phyloP scores from a whole-genome alignment of 208 protist genomes.

The Angomonas ambiguus region DNA sequence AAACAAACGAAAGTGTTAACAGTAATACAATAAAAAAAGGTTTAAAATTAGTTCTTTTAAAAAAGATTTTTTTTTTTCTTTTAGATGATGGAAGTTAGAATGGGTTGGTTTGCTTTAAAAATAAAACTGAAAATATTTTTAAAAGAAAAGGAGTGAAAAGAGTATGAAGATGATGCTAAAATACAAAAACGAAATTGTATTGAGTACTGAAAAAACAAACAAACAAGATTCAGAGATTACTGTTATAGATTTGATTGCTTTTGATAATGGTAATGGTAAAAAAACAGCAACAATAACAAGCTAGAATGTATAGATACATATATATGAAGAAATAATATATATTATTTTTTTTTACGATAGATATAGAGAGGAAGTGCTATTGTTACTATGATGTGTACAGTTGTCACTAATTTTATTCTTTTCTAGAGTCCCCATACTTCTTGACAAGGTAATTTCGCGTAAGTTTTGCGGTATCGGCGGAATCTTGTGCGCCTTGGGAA shows the following conservation, averaged over 20 bases:
- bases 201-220: too few species aligned
- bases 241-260: background rate
- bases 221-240: too few species aligned
- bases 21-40: constrained; percentile 6
- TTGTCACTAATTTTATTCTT: background rate
- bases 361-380: background rate
- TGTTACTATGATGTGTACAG: background rate
- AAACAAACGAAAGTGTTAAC: constrained; percentile 6
- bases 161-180: background rate
- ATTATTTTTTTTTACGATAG: background rate
- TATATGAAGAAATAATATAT: too few species aligned
- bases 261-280: background rate
- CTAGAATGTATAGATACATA: too few species aligned
- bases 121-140: constrained; percentile 4
- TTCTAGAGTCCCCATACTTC: constrained; percentile 50
- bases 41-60: background rate
- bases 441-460: constrained; percentile 74
- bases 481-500: constrained; percentile 64
- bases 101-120: background rate
- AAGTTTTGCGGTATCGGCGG: constrained; percentile 63
- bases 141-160: background rate
- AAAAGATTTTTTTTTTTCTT: constrained; percentile 11
- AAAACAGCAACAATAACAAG: too few species aligned
- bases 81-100: background rate
- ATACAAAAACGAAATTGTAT: too few species aligned